A percentile compares a stretch with the other conserved stretches of the same genome.
Conservation (phyloP, 352 stramenopile genomes). For the Pseudoperonospora humuli region DNA sequence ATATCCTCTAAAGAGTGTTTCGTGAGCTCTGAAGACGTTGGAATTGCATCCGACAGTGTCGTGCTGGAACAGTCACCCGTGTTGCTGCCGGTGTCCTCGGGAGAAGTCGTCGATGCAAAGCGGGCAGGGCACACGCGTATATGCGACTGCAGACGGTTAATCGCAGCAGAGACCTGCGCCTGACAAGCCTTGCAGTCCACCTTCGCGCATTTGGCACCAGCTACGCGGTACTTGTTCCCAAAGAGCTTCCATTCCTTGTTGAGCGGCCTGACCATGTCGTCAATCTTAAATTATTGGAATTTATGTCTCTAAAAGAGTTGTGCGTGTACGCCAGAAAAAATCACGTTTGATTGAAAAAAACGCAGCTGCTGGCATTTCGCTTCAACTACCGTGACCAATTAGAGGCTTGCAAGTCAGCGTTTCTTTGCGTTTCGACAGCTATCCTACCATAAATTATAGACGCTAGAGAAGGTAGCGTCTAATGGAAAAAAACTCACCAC, state of each 20-base stretch:
- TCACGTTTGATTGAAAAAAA: not conserved
- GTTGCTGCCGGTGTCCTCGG: conserved; percentile 1
- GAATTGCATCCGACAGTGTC: conserved; percentile 1
- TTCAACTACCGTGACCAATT: too few species aligned
- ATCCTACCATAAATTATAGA: conserved; percentile 12
- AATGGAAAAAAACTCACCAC: conserved; percentile 11
- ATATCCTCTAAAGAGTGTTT: conserved; percentile 1
- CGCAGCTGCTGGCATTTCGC: too few species aligned
- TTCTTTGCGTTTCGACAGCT: too few species aligned
- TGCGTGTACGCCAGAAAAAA: too few species aligned
- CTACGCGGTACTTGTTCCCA: conserved; percentile 43
- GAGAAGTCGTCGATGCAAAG: conserved; percentile 1
- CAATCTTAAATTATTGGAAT: not conserved
- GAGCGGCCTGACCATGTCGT: conserved; percentile 43
- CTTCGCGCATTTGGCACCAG: conserved; percentile 45
- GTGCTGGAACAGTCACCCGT: not conserved
- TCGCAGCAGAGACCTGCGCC: conserved; percentile 47
- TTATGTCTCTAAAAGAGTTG: too few species aligned
- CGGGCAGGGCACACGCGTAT: conserved; percentile 47
- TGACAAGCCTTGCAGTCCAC: conserved; percentile 62
- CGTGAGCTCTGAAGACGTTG: conserved; percentile 5
- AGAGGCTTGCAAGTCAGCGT: too few species aligned
- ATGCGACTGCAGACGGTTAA: conserved; percentile 61
- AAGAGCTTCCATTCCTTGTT: conserved; percentile 72
- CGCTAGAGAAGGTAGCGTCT: too few species aligned